Base-by-base conservation (phyloP, 176 grass and related monocot genomes). In the Avena insularis region DNA sequence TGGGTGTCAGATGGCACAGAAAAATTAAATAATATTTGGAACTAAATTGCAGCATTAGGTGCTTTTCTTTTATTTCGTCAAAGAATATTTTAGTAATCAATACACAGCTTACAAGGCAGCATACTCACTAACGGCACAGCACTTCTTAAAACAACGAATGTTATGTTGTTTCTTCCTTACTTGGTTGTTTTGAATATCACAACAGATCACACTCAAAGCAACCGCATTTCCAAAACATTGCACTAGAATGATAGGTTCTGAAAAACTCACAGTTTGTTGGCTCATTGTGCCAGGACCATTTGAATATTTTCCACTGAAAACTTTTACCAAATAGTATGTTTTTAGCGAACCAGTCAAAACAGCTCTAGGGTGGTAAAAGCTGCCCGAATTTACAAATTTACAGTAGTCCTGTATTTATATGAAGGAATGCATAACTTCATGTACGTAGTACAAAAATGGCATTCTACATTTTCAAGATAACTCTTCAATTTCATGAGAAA, bases 121-220 rank as follows among this genome's bases (percentile, higher is more conserved):
- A 5, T 80, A 80, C 78, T 45, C 20, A 84, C 58, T 63, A 84
- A 74, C 69, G 25, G n/a, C 70, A 62, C 46, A 75, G 54, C 6
- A 3, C 31, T 71, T 38, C 27, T 59, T 74, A 81, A 65, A 65
- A 65, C 59, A 48, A 65, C 5, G 29, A 49, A 31, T 47, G 15
- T 2, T 49, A 27, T 4, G 4, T 31, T 81, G 21, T 27, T 45
- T 62, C 54, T 81, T 49, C 43, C 15, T 77, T 43, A 65, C 25
- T 49, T 81, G 16, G 59, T 65, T 63, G 47, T 81, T 48, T 81
- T 81, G 21, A 49, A 13, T 60, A 48, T 64, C 78, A 64, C 7
- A 64, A 63, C 67, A 74, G 25, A 59, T 73, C 9, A 61, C 70
- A 62, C 9, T 75, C 40, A 75, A 75, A 75, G 82, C 23, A 75